phyloP scores from a whole-genome alignment of 352 stramenopile genomes.

The Pythium utonaiense region DNA sequence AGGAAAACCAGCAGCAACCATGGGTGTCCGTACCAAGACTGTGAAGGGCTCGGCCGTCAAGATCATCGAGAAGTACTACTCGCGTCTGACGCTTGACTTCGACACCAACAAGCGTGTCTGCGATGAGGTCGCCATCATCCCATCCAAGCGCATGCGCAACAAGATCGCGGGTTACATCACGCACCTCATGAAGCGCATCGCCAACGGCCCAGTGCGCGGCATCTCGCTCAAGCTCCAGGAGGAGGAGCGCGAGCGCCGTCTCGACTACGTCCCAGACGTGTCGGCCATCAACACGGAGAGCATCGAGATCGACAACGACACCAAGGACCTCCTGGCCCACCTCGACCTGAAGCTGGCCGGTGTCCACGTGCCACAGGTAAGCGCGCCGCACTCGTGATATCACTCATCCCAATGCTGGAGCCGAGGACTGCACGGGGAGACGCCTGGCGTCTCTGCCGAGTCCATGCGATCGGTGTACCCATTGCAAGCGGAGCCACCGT shows the following conservation, averaged over 20 bases:
- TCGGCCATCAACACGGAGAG: slow-evolving; percentile 91
- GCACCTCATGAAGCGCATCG: slow-evolving; percentile 99
- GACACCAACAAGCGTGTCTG: slow-evolving; percentile 99
- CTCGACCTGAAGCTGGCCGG: slow-evolving; percentile 92
- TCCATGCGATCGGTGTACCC: slow-evolving; percentile 54
- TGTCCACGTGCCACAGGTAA: slow-evolving; percentile 87
- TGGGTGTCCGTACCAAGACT: slow-evolving; percentile 99
- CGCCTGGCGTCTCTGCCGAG: neutral
- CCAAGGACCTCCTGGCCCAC: slow-evolving; percentile 96
- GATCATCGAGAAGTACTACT: slow-evolving; percentile 99
- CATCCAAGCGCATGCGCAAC: slow-evolving; percentile 99
- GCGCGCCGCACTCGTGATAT: too few relatives aligned
- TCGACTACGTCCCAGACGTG: slow-evolving; percentile 99
- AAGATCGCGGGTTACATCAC: slow-evolving; percentile 99
- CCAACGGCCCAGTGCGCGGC: slow-evolving; percentile 97
- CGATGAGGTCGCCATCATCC: slow-evolving; percentile 98
- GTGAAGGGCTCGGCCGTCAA: slow-evolving; percentile 99
- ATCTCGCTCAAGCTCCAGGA: slow-evolving; percentile 99
- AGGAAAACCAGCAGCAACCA: slow-evolving; percentile 51
- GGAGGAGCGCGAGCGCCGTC: slow-evolving; percentile 98
- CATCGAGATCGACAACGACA: slow-evolving; percentile 99
- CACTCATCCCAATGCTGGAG: slow-evolving; percentile 71
- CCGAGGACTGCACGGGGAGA: slow-evolving; percentile 43
- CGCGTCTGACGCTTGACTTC: slow-evolving; percentile 99
- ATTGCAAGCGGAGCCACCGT: slow-evolving; percentile 32